These are phyloP conservation scores for Stephanodiscus triporus DNA, from an alignment of 108 stramenopile species.

Conservation along the genomic window DNA sequence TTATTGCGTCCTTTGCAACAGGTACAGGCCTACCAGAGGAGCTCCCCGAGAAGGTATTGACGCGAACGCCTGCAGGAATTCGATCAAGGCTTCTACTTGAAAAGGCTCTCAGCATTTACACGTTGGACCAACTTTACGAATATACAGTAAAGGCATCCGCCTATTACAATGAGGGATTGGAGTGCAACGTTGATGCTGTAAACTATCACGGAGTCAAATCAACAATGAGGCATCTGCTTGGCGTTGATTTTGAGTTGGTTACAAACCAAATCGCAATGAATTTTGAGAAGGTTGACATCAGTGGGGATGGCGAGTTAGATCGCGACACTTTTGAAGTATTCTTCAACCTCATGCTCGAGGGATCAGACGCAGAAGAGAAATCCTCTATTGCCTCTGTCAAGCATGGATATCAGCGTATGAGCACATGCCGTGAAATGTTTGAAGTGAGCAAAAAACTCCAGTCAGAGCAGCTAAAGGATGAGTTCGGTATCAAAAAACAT, in stretches of 20 bases:
- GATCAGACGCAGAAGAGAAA: no score
- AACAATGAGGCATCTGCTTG: slow-evolving; percentile 32
- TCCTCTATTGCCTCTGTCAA: no score
- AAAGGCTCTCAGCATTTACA: slow-evolving; percentile 30
- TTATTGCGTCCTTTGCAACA: slow-evolving; percentile 21
- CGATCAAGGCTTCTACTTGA: slow-evolving; percentile 25
- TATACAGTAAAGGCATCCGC: slow-evolving; percentile 27
- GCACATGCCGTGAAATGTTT: no score
- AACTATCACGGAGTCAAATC: slow-evolving; percentile 24
- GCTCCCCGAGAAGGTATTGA: slow-evolving; percentile 9
- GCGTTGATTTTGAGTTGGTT: slow-evolving; percentile 16
- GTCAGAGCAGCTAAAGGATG: slow-evolving; percentile 2
- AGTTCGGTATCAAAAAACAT: slow-evolving; percentile 20
- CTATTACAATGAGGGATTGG: slow-evolving; percentile 10
- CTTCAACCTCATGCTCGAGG: slow-evolving; percentile 25
- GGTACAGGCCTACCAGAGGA: slow-evolving; percentile 34
- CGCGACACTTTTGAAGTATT: slow-evolving; percentile 36
- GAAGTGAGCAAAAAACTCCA: no score
- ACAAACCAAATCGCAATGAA: slow-evolving; percentile 7
- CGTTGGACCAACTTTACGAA: slow-evolving; percentile 45
- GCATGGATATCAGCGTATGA: no score
- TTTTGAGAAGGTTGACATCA: slow-evolving; percentile 25
- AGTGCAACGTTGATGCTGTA: slow-evolving; percentile 1
- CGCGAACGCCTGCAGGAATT: slow-evolving; percentile 19
- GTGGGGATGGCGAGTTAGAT: slow-evolving; percentile 19